Evolutionary conservation across 352 stramenopile species (phyloP).

Genomic region (Pythium apleroticum): DNA sequence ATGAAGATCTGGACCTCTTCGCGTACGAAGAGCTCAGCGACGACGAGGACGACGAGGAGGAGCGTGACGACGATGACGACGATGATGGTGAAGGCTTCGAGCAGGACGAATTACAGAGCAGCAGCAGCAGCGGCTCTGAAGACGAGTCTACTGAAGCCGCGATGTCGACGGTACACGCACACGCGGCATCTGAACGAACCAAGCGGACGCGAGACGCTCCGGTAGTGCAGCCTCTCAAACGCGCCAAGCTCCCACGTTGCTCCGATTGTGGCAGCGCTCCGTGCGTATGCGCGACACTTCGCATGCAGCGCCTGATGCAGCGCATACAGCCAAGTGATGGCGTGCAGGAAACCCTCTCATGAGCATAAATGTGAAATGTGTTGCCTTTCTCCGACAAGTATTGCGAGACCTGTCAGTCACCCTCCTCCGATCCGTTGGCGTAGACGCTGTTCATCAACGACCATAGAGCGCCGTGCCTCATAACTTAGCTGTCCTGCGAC

Average conservation of each 20-base stretch:
- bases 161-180: slow-evolving; percentile 12
- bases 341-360: background rate
- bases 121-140: slow-evolving; percentile 38
- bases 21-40: slow-evolving; percentile 21
- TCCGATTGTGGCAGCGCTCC: slow-evolving; percentile 28
- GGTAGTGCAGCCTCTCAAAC: slow-evolving; percentile 43
- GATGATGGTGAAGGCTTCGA: slow-evolving; percentile 57
- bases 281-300: slow-evolving; percentile 40
- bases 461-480: background rate
- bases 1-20: slow-evolving; percentile 16
- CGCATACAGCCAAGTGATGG: slow-evolving; percentile 16
- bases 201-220: slow-evolving; percentile 3
- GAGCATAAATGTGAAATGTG: no score
- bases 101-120: slow-evolving; percentile 65
- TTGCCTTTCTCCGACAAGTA: slow-evolving; percentile 64
- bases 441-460: background rate
- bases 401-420: slow-evolving; percentile 46
- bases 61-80: slow-evolving; percentile 33
- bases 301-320: slow-evolving; percentile 44
- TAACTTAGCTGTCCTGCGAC: slow-evolving; percentile 5
- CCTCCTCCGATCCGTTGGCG: background rate
- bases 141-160: slow-evolving; percentile 22
- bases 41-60: slow-evolving; percentile 39
- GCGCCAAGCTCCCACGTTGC: slow-evolving; percentile 36
- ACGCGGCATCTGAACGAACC: background rate